A percentile compares a stretch with the other conserved stretches of the same genome.
Conservation (phyloP, 2,329 filamentous ascomycete species). For the Beauveria australis region DNA sequence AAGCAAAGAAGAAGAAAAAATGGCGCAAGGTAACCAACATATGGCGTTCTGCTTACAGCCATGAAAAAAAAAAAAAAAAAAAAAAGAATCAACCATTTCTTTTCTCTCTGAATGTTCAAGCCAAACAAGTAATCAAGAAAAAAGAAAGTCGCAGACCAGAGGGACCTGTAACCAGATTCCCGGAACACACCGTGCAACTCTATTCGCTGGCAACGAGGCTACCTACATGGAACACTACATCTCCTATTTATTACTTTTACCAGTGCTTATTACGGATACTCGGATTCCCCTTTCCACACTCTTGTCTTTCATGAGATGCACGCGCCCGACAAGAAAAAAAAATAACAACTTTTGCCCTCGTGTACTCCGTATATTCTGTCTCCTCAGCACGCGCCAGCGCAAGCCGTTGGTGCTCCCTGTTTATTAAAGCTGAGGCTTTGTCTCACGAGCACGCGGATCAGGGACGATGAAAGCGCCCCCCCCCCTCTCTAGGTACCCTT, state of each 20-base stretch:
- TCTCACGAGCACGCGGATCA: no score
- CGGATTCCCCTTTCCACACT: not conserved
- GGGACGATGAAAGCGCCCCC: no score
- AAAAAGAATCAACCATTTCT: no score
- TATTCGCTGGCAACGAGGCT: not conserved
- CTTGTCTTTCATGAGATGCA: not conserved
- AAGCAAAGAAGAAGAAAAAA: not conserved
- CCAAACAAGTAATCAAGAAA: not conserved
- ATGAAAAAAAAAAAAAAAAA: not conserved
- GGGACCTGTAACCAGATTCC: not conserved
- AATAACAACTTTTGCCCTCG: no score
- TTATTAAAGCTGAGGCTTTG: no score
- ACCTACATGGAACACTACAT: not conserved
- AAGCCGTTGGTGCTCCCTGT: no score
- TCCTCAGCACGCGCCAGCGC: not conserved
- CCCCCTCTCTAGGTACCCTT: no score
- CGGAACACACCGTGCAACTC: not conserved
- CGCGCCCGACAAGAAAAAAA: not conserved
- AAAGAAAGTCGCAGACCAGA: not conserved
- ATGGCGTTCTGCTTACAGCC: not conserved
- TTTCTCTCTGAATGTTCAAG: not conserved
- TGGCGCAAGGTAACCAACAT: not conserved
- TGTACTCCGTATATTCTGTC: not conserved
- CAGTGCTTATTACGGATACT: not conserved
- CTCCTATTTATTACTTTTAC: not conserved